Evolutionary conservation across 495 filamentous ascomycete species (phyloP).

Genomic region (Usnea hakonensis): DNA sequence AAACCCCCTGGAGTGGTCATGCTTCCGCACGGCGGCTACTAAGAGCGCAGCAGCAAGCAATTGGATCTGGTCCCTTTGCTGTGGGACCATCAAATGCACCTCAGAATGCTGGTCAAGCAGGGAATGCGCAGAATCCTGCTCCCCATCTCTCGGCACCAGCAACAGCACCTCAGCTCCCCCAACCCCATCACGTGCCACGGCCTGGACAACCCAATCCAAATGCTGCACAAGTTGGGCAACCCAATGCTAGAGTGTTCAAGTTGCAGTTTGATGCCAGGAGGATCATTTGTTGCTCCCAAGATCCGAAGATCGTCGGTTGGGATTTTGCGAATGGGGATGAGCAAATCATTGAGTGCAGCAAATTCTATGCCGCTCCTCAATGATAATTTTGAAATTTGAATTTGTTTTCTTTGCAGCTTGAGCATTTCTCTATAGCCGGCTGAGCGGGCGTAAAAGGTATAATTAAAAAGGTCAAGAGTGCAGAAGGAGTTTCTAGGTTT

Average conservation of each 20-base stretch:
- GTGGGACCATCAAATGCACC: neutral
- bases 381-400: neutral
- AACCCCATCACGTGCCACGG: slow-evolving; percentile 5
- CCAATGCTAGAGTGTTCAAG: slow-evolving; percentile 80
- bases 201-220: slow-evolving; percentile 5
- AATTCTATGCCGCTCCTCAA: slow-evolving; percentile 53
- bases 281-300: slow-evolving; percentile 90
- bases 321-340: slow-evolving; percentile 90
- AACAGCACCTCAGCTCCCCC: slow-evolving; percentile 2
- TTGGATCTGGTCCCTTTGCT: neutral
- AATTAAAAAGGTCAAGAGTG: neutral
- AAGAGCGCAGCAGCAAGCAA: slow-evolving; percentile 12
- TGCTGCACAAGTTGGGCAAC: slow-evolving; percentile 26
- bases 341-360: slow-evolving; percentile 70
- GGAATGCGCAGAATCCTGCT: neutral
- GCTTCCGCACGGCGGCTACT: slow-evolving; percentile 1
- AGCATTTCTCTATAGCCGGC: neutral
- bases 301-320: slow-evolving; percentile 90
- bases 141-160: slow-evolving; percentile 15
- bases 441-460: neutral
- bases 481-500: neutral
- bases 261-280: slow-evolving; percentile 90
- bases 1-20: neutral
- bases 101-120: neutral
- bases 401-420: neutral